Percentiles rank a stretch among this genome's conserved stretches.
Evolutionary conservation across 192 early-diverging fungal species (phyloP).

Genomic region (Glomus cerebriforme): DNA sequence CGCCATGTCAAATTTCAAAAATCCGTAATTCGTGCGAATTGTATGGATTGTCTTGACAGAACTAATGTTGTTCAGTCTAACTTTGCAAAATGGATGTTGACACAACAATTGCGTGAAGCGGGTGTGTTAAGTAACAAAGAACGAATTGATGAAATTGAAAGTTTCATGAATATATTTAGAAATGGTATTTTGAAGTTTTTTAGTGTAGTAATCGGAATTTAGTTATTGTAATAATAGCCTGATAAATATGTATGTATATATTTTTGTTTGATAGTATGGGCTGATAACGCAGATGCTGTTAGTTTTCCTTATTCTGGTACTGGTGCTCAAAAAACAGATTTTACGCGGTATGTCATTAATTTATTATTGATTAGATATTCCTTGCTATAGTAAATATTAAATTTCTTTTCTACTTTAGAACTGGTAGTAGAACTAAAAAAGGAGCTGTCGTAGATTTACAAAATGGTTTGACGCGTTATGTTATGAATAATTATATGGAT

Average conservation of each 20-base stretch:
- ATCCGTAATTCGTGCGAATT: conserved; percentile 92
- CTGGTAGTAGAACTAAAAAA: conserved; percentile 81
- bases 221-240: not conserved
- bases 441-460: conserved; percentile 82
- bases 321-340: conserved; percentile 97
- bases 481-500: conserved; percentile 95
- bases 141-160: conserved; percentile 61
- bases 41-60: conserved; percentile 99
- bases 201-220: not conserved
- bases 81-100: conserved; percentile 74
- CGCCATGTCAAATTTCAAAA: conserved; percentile 56
- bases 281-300: conserved; percentile 95
- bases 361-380: not conserved
- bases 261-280: conserved; percentile 76
- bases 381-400: not conserved
- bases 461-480: conserved; percentile 84
- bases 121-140: conserved; percentile 65
- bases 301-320: conserved; percentile 93
- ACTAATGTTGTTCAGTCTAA: conserved; percentile 98
- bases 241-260: not conserved
- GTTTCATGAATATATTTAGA: conserved; percentile 77
- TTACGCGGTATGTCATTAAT: conserved; percentile 63
- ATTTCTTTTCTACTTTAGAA: conserved; percentile 48
- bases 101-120: conserved; percentile 69
- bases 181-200: conserved; percentile 55